Evolutionary conservation across 2,329 filamentous ascomycete species (phyloP).

Genomic region (Rutstroemia sydowiana): DNA sequence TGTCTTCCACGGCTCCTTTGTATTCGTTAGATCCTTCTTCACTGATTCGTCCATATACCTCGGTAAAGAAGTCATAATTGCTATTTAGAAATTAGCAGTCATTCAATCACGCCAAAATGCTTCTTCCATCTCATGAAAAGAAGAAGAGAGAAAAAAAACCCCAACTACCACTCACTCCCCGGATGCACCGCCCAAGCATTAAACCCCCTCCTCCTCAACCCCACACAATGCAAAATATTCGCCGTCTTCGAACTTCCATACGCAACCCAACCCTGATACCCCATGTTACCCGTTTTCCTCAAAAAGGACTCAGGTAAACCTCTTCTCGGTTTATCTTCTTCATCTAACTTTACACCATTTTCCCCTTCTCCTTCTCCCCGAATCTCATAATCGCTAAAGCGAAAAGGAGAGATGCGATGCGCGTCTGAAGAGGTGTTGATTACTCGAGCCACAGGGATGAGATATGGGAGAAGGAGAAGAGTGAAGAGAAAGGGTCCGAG

Average conservation of each 20-base stretch:
- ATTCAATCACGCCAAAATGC: too few relatives aligned
- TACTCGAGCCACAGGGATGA: neutral
- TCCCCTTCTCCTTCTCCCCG: neutral
- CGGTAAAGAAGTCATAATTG: constrained; percentile 13
- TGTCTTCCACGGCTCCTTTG: constrained; percentile 8
- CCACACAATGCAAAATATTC: too few relatives aligned
- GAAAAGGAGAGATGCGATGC: neutral
- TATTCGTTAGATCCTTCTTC: constrained; percentile 1
- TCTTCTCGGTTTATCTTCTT: too few relatives aligned
- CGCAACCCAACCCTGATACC: too few relatives aligned
- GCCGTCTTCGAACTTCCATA: too few relatives aligned
- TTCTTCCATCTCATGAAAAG: neutral
- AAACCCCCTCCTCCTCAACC: too few relatives aligned
- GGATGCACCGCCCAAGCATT: neutral
- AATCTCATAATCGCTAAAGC: neutral
- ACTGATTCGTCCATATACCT: constrained; percentile 9
- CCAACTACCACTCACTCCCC: neutral
- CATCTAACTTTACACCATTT: too few relatives aligned
- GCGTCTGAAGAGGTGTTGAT: neutral
- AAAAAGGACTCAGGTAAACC: too few relatives aligned
- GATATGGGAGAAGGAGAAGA: neutral
- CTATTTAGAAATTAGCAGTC: too few relatives aligned
- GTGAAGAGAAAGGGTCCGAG: neutral
- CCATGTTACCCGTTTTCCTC: too few relatives aligned
- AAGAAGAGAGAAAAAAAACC: neutral